phyloP scores from a whole-genome alignment of 2,329 filamentous ascomycete genomes.

The Microascus cirrosus region DNA sequence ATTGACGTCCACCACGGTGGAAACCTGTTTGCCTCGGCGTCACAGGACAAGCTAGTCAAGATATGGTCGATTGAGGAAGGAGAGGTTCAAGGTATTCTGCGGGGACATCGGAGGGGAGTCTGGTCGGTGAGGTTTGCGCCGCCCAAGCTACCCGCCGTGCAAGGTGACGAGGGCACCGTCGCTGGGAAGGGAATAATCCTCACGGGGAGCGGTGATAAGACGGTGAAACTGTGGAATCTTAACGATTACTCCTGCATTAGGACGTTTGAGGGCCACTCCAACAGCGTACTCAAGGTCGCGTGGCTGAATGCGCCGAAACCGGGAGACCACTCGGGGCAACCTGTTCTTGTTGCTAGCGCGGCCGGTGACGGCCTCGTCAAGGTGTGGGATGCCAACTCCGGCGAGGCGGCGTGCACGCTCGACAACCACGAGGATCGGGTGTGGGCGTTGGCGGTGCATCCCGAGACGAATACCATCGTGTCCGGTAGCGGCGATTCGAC shows the following conservation, averaged over 20 bases:
- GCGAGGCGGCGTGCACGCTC: conserved; percentile 78
- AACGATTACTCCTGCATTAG: conserved; percentile 84
- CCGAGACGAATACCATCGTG: conserved; percentile 60
- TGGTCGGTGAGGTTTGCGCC: conserved; percentile 93
- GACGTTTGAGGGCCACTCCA: conserved; percentile 93
- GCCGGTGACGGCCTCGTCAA: conserved; percentile 93
- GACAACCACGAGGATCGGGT: conserved; percentile 97
- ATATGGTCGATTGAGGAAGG: conserved; percentile 90
- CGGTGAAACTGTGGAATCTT: conserved; percentile 88
- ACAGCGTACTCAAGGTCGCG: conserved; percentile 85
- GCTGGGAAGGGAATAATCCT: conserved; percentile 73
- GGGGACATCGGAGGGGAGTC: conserved; percentile 87
- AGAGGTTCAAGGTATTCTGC: conserved; percentile 80
- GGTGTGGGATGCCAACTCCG: conserved; percentile 81
- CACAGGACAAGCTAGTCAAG: conserved; percentile 93
- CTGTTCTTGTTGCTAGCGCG: conserved; percentile 69
- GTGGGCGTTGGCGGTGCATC: conserved; percentile 74
- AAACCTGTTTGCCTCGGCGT: conserved; percentile 87
- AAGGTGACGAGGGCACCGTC: conserved; percentile 59
- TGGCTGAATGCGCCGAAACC: conserved; percentile 57
- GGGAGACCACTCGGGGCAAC: conserved; percentile 42
- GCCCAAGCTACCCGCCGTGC: conserved; percentile 59
- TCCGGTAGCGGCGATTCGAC: conserved; percentile 90
- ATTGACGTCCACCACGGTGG: conserved; percentile 67
- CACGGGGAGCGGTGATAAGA: conserved; percentile 93